These are phyloP conservation scores for Lachnellula cervina DNA, from an alignment of 2,329 filamentous ascomycete genomes.

Conservation along the genomic window DNA sequence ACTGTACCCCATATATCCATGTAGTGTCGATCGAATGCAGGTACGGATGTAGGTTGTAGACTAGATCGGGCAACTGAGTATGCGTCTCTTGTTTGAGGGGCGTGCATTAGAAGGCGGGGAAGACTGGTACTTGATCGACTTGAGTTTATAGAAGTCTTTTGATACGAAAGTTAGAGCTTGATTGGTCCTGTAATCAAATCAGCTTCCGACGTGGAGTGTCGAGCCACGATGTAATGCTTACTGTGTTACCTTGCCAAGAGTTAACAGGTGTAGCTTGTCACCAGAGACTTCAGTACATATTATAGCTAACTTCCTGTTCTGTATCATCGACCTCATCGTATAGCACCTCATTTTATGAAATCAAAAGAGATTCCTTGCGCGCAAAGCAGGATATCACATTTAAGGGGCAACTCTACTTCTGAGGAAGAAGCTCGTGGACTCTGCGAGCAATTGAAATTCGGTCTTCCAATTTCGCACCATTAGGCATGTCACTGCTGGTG, in stretches of 20 bases:
- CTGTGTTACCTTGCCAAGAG: not conserved
- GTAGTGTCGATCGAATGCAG: not conserved
- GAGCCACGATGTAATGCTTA: not conserved
- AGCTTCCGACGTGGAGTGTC: not conserved
- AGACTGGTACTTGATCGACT: not conserved
- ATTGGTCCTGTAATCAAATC: not conserved
- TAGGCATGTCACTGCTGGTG: not conserved
- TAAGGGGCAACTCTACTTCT: not conserved
- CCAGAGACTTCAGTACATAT: not conserved
- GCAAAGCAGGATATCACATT: not conserved
- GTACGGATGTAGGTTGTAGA: not conserved
- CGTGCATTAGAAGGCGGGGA: not conserved
- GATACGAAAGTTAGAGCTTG: not conserved
- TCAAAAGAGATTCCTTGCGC: not conserved
- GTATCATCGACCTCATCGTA: not conserved
- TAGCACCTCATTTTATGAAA: not conserved
- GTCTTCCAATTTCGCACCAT: not conserved
- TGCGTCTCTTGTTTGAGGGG: not conserved
- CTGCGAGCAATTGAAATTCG: not conserved
- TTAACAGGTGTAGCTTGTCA: not conserved
- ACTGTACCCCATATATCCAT: not conserved
- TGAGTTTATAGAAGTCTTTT: not conserved
- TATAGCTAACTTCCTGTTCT: too few species aligned
- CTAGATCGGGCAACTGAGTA: not conserved
- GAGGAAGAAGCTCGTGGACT: not conserved